Conservation (phyloP, 169 alveolate genomes). For the Perkinsus olseni region DNA sequence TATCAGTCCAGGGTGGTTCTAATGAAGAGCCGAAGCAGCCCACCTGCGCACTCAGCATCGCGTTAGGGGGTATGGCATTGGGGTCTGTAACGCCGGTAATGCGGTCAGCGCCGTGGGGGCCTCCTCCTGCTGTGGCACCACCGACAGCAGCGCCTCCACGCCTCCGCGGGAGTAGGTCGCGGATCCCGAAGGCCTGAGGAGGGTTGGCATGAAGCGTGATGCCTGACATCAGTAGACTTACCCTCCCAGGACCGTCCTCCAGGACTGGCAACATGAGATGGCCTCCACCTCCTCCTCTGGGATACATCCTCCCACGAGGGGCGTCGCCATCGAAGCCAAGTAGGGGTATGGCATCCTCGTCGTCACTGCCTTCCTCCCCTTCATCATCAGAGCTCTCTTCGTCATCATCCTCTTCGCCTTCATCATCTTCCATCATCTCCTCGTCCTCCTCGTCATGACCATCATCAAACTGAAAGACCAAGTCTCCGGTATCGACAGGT, state of each 20-base stretch:
- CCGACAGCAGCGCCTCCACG: not conserved
- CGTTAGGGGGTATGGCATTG: not conserved
- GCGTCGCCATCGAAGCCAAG: not conserved
- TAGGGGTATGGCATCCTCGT: not conserved
- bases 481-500: not conserved
- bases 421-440: not conserved
- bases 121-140: not conserved
- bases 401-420: not conserved
- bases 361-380: not conserved
- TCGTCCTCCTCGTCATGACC: not conserved
- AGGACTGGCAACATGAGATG: not conserved
- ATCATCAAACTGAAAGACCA: not conserved
- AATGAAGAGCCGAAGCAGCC: too few species aligned
- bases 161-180: not conserved
- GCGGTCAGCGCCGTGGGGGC: not conserved
- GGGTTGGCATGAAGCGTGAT: not conserved
- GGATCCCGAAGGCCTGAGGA: not conserved
- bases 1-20: not conserved
- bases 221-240: not conserved
- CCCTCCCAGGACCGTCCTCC: not conserved
- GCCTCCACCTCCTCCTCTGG: not conserved
- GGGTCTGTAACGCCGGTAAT: not conserved
- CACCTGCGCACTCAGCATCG: not conserved
- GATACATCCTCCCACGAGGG: not conserved
- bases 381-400: not conserved